Evolutionary conservation across 2,329 filamentous ascomycete genomes (phyloP), one percentile per base, ranked within the genome.

Genomic region (Xylariaceae sp.): DNA sequence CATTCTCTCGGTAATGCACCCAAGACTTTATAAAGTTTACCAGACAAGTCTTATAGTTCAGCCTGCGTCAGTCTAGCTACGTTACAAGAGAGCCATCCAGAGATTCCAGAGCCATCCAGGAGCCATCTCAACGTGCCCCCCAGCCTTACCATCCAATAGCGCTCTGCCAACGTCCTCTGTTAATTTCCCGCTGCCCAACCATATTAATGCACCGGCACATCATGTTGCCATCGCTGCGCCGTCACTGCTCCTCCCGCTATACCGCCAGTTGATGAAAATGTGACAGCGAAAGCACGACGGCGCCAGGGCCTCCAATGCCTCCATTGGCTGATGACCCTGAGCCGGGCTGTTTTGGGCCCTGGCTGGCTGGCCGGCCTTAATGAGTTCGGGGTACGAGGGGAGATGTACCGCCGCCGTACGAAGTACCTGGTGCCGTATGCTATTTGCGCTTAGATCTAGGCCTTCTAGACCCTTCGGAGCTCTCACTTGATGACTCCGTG

Each of bases 111-210:
- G 23, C 23, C 23, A 30, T 30, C 23, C 23, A 30, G 23, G 23
- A 30, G 23, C 23, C 23, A 30, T 30, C 23, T 30, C 23, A 59
- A 62, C 61, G 57, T 51, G 53, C 57, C 30, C 57, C 30, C 57
- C 23, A 58, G 59, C 53, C 54, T 47, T 39, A 52, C 45, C 39
- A 37, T 62, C 58, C 58, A 59, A 59, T 64, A 63, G 65, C 60
- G 60, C 60, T 47, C 39, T 59, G 58, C 62, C 61, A 68, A 51
- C 56, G 62, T 64, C 64, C 13, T 65, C 47, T 67, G 64, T 58
- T 67, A 71, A 70, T 71, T 64, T 70, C 69, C 69, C 68, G 57
- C 59, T 53, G 60, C 57, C 67, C 55, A 67, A 62, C 62, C 57
- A 42, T 9, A 42, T 61, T 55, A 55, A 64, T 58, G 56, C 61